Evolutionary conservation across 305 asterid genomes (phyloP), one percentile per base, ranked within the genome.

Genomic region (Solanum hybrid): DNA sequence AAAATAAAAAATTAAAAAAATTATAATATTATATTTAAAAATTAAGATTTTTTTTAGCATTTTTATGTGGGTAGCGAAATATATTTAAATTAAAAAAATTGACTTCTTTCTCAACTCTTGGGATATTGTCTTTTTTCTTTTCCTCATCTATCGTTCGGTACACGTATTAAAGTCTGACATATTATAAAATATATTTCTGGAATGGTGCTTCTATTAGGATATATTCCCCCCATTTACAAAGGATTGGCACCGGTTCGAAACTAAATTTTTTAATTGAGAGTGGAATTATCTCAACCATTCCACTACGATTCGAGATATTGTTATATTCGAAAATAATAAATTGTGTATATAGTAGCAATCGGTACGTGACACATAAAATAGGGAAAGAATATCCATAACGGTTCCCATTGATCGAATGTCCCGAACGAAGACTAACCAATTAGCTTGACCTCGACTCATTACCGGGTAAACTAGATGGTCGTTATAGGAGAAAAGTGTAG

Each of bases 91-190:
- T 42, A 42, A 42, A 42, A 42, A n/a, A n/a, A n/a, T 85, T 93
- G 93, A 94, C 94, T 91, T 89, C 26, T 79, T 4, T 2, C 40
- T 75, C 38, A 75, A 29, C 73, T 64, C 37, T 22, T 87, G 24
- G 71, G 66, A 71, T 73, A 29, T 87, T 73, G 26, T 60, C 24
- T 20, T 6, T 60, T 20, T 60, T 60, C 2, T 8, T 8, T 22
- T 64, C 27, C 26, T 7, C 26, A 27, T 27, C n/a, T n/a, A n/a
- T n/a, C n/a, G n/a, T n/a, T 42, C 1, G 60, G 0, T 42, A 42
- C 5, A 42, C 20, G 3, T 42, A 13, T 42, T 42, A 0, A 42
- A 42, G 60, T 42, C 0, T 13, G 2, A 42, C 7, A 42, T 5
- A 13, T 42, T 42, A 0, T 42, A 42, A 13, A 42, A 42, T 42